A percentile compares a stretch with the other conserved stretches of the same genome.
Conservation (phyloP, 2,329 filamentous ascomycete genomes). For the Diaporthe sp. region DNA sequence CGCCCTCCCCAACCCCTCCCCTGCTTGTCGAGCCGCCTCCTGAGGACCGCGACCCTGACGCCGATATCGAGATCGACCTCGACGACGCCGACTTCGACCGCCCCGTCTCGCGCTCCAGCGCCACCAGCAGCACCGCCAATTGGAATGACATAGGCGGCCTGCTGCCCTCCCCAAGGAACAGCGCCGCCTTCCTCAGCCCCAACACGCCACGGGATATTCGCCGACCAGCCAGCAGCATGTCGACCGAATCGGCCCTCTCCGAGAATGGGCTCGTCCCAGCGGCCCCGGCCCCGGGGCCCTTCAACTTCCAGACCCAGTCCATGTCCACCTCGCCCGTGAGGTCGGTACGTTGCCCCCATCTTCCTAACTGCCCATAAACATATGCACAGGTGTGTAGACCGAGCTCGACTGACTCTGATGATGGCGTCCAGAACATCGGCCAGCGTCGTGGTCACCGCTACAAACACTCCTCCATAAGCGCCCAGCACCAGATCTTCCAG, state of each 20-base stretch:
- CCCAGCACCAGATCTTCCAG: slow-evolving; percentile 92
- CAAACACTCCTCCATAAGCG: slow-evolving; percentile 93
- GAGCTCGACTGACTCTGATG: slow-evolving; percentile 26
- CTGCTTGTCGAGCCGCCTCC: slow-evolving; percentile 57
- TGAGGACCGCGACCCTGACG: slow-evolving; percentile 44
- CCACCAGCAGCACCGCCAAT: slow-evolving; percentile 34
- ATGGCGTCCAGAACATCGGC: slow-evolving; percentile 76
- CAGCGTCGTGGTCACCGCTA: slow-evolving; percentile 96
- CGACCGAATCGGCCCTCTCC: slow-evolving; percentile 45
- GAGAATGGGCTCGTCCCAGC: slow-evolving; percentile 37
- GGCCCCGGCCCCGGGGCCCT: slow-evolving; percentile 68
- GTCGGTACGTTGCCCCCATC: slow-evolving; percentile 66
- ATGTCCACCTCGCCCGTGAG: slow-evolving; percentile 82
- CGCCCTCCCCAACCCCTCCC: slow-evolving; percentile 73
- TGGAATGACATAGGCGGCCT: slow-evolving; percentile 36
- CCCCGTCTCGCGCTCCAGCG: slow-evolving; percentile 38
- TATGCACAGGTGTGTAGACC: background rate
- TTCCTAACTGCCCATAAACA: background rate
- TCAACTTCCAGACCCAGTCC: slow-evolving; percentile 92
- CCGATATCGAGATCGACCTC: slow-evolving; percentile 38
- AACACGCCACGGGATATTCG: slow-evolving; percentile 40
- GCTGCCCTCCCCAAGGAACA: slow-evolving; percentile 23
- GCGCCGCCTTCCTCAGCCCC: slow-evolving; percentile 41
- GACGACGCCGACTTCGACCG: slow-evolving; percentile 39
- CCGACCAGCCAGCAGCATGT: slow-evolving; percentile 46